These are phyloP conservation scores for Escallonia rubra DNA, from an alignment of 129 eudicot genomes.

Conservation along the genomic window DNA sequence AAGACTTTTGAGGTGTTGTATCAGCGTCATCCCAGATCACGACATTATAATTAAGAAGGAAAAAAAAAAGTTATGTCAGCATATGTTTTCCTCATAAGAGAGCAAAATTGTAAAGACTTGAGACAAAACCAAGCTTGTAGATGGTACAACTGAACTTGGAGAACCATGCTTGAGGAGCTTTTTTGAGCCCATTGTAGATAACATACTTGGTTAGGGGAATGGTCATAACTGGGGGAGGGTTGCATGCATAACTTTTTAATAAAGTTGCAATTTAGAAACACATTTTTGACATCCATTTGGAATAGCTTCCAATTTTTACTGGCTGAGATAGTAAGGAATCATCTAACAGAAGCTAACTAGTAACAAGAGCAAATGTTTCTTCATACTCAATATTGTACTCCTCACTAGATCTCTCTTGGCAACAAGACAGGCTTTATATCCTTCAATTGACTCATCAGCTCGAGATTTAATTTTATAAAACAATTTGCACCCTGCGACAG, in stretches of 20 bases:
- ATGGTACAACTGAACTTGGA: neutral
- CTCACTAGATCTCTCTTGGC: too few relatives aligned
- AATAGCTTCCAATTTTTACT: neutral
- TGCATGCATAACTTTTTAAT: neutral
- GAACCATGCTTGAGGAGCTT: conserved; percentile 9
- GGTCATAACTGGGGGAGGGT: neutral
- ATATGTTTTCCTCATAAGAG: neutral
- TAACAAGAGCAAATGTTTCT: neutral
- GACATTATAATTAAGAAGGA: neutral
- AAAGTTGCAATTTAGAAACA: conserved; percentile 5
- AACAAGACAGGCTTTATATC: too few relatives aligned
- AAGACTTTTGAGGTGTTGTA: too few relatives aligned
- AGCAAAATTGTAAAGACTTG: neutral
- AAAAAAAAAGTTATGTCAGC: neutral
- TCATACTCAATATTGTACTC: neutral
- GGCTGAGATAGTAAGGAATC: too few relatives aligned
- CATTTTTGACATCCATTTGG: conserved; percentile 5
- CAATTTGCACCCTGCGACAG: too few relatives aligned
- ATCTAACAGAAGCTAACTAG: neutral
- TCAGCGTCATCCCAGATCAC: too few relatives aligned
- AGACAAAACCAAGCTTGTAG: neutral
- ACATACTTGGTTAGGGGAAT: neutral
- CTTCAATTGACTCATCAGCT: neutral
- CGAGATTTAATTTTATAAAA: too few relatives aligned
- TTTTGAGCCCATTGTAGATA: neutral